Percentiles rank a stretch among this genome's conserved stretches.
Conservation (phyloP, 768 basidiomycete species). For the Asterophora parasitica region DNA sequence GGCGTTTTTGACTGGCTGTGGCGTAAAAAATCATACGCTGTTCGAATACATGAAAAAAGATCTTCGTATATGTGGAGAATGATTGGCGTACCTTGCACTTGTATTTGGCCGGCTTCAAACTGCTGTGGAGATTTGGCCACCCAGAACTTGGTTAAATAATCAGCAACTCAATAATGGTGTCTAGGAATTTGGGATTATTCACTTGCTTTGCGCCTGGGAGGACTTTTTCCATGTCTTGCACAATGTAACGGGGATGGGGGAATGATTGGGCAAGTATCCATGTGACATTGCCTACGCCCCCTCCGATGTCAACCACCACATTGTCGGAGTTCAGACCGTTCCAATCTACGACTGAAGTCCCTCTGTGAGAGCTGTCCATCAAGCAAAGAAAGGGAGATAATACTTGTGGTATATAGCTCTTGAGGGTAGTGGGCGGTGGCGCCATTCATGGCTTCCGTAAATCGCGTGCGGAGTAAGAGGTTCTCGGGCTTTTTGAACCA, state of each 20-base stretch:
- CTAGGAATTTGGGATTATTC: not conserved
- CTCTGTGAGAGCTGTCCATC: not conserved
- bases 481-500: slow-evolving; percentile 25
- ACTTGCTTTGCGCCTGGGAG: not conserved
- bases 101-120: not conserved
- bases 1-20: slow-evolving; percentile 9
- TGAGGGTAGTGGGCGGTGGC: not conserved
- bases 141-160: slow-evolving; percentile 6
- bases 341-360: not conserved
- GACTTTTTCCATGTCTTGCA: slow-evolving; percentile 8
- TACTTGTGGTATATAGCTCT: not conserved
- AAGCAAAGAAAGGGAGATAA: not conserved
- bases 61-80: not conserved
- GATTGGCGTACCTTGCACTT: not conserved
- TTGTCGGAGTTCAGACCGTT: not conserved
- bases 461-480: slow-evolving; percentile 16
- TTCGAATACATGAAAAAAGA: not conserved
- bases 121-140: not conserved
- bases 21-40: slow-evolving; percentile 9
- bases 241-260: slow-evolving; percentile 3
- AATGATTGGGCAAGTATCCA: not conserved
- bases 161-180: too few species aligned
- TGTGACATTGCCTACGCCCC: slow-evolving; percentile 1
- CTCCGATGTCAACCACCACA: slow-evolving; percentile 10
- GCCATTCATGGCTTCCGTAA: slow-evolving; percentile 20